Base-by-base conservation (phyloP, 2,329 filamentous ascomycete species). In the Fusarium citri region DNA sequence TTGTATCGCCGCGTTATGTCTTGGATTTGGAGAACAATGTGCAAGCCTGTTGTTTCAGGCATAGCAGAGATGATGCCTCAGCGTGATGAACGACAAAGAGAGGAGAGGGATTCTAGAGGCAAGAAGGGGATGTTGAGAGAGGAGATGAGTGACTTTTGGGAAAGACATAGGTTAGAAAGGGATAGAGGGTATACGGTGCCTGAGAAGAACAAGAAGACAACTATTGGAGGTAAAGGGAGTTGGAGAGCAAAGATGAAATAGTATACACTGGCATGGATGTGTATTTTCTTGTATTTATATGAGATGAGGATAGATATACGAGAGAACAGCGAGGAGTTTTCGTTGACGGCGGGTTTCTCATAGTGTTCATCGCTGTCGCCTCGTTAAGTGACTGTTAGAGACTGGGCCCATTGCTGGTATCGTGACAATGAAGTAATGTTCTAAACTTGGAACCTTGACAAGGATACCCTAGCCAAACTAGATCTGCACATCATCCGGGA, bases 101-200 rank as follows among this genome's bases (percentile, higher is more conserved):
- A 76, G 26, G 69, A 74, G 11, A 58, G 69, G 8, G 72, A 73
- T 2, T 22, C 42, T 5, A 66, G 59, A 60, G 65, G 54, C n/a
- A 54, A 57, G 55, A 69, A 50, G 64, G 63, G 56, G 25, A 42
- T 54, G 28, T 54, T 58, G 65, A 69, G 62, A 25, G 76, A 75
- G 63, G 80, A 82, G 53, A 74, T 73, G 40, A 83, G 81, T 46
- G 81, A 83, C 48, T 83, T 83, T 47, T 83, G 81, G 81, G 79
- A 80, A 64, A 78, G 77, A 42, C 78, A 83, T 43, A 70, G 80
- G 42, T 46, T 78, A 48, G 80, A 82, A 71, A 76, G 81, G 68
- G 81, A 81, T 46, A 76, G 74, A 20, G 80, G 78, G 11, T 83
- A 83, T 61, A 67, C 72, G 11, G 80, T 83, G 15, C 81, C 81